A percentile compares a stretch with the other conserved stretches of the same genome.
Evolutionary conservation across 768 basidiomycete species (phyloP).

Genomic region (Pleurotus djamor): DNA sequence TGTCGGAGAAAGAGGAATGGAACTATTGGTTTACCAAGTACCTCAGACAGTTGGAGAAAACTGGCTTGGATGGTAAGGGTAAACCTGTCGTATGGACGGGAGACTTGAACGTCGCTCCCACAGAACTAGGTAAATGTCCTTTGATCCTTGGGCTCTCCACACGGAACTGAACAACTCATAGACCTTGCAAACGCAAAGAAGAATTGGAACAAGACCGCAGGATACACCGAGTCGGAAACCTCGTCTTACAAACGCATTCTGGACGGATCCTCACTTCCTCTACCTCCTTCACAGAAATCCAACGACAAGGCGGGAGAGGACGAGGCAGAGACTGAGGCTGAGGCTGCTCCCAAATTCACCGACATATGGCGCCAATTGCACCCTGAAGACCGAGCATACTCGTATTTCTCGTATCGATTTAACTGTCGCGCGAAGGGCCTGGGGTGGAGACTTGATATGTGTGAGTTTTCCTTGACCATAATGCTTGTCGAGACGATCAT

Average conservation of each 20-base stretch:
- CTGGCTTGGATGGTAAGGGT: constrained; percentile 52
- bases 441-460: constrained; percentile 88
- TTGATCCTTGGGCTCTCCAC: background rate
- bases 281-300: background rate
- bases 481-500: background rate
- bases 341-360: constrained; percentile 46
- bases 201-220: constrained; percentile 89
- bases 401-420: constrained; percentile 84
- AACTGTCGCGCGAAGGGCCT: constrained; percentile 77
- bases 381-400: constrained; percentile 70
- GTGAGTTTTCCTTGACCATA: constrained; percentile 35
- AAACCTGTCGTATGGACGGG: constrained; percentile 91
- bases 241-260: constrained; percentile 71
- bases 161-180: constrained; percentile 18
- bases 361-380: constrained; percentile 81
- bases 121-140: constrained; percentile 53
- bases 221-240: constrained; percentile 83
- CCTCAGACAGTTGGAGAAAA: constrained; percentile 69
- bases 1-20: constrained; percentile 79
- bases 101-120: constrained; percentile 86
- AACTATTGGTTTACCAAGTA: constrained; percentile 73
- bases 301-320: constrained; percentile 5
- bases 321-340: constrained; percentile 27
- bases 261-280: constrained; percentile 32
- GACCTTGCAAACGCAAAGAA: constrained; percentile 67